Evolutionary conservation across 1,284 basidiomycete species (phyloP), one percentile per base, ranked within the genome.

Genomic region (Microbotryum intermedium): DNA sequence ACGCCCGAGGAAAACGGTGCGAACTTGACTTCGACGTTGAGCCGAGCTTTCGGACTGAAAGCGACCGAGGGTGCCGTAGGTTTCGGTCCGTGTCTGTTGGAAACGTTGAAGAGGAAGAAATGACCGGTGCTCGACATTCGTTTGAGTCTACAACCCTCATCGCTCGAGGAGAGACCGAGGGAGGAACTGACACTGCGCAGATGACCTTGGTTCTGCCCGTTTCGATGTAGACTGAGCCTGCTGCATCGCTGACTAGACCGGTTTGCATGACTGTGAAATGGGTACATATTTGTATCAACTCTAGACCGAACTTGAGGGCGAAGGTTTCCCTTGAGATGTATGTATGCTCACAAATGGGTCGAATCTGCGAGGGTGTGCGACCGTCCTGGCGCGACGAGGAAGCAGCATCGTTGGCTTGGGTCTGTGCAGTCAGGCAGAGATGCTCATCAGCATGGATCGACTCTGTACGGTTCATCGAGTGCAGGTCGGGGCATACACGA

Each of bases 1-100:
- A 59, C 61, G 47, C 79, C 76, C 67, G 84, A 88, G 6, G 93
- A 88, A 74, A 95, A 98, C 0, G 95, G 94, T 1, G 94, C 83
- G 72, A 94, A 97, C 75, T 97, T 97, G 62, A 97, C 88, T 75
- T 97, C 92, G 3, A 98, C 88, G 64, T 92, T 97, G 59, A 98
- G 76, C 60, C 83, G 83, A 0, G 93, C 94, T 64, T 84, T 85
- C 66, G 94, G 88, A 63, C 81, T 88, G 74, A 91, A 97, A 7
- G 77, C 77, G 3, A 77, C 64, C 21, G 69, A 67, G 30, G 64
- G 76, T 25, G 74, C 72, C 29, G 74, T 74, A 1, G 78, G 82
- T 74, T 54, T 81, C 10, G 94, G 95, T 0, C 94, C 94, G 74
- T 97, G 97, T 7, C 91, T 94, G 66, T 44, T 6, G 9, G 1